These are phyloP conservation scores for Sarocladium kiliense DNA, from an alignment of 2,329 filamentous ascomycete genomes.

Conservation along the genomic window DNA sequence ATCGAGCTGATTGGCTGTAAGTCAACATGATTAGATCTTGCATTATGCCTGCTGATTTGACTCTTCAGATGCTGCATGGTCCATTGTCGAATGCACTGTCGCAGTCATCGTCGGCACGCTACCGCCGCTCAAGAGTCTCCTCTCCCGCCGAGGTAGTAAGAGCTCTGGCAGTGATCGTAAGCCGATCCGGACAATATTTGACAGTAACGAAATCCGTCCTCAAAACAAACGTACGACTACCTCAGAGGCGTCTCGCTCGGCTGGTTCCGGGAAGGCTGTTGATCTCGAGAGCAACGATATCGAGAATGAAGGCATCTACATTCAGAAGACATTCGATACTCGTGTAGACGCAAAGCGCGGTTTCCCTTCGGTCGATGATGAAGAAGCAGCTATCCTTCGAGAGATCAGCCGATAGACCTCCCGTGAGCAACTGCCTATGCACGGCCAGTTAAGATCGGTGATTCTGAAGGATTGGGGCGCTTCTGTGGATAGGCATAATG, in stretches of 20 bases:
- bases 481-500: too few species aligned
- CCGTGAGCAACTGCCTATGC: too few species aligned
- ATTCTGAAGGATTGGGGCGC: too few species aligned
- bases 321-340: background rate
- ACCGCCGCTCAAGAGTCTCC: conserved; percentile 13
- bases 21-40: too few species aligned
- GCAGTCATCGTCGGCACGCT: conserved; percentile 15
- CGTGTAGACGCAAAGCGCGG: background rate
- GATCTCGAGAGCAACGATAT: background rate
- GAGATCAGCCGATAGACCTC: background rate
- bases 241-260: background rate
- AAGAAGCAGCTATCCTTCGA: background rate
- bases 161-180: background rate
- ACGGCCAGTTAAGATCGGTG: too few species aligned
- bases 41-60: too few species aligned
- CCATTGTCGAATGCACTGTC: conserved; percentile 10
- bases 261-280: background rate
- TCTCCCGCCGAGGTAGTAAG: background rate
- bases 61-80: conserved; percentile 12
- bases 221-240: background rate
- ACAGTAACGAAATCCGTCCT: background rate
- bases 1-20: background rate
- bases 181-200: background rate
- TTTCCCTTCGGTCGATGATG: background rate
- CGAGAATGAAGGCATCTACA: background rate